These are phyloP conservation scores for Alternaria ethzedia DNA, from an alignment of 2,329 filamentous ascomycete genomes.

Conservation along the genomic window DNA sequence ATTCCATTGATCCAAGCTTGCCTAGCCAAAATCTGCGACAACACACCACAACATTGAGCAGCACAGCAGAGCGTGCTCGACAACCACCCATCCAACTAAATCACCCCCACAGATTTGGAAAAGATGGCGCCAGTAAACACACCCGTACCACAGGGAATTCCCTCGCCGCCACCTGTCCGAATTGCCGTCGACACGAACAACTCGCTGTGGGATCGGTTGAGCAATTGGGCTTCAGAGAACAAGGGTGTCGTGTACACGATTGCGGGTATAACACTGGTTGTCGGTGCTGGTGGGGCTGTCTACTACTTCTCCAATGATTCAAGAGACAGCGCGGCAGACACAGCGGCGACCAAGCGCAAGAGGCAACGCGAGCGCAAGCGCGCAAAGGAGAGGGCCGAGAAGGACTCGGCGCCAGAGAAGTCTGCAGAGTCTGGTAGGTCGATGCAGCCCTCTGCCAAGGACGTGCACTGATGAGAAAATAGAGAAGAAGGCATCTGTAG, in stretches of 20 bases:
- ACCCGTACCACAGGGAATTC: constrained; percentile 34
- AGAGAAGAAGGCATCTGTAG: constrained; percentile 47
- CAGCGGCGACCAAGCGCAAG: constrained; percentile 65
- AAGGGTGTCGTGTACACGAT: constrained; percentile 96
- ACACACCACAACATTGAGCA: constrained; percentile 27
- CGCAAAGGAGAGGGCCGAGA: constrained; percentile 72
- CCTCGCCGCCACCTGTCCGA: constrained; percentile 45
- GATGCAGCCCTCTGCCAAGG: not conserved
- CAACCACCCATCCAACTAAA: constrained; percentile 9
- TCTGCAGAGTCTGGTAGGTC: constrained; percentile 38
- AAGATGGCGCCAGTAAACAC: constrained; percentile 41
- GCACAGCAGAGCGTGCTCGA: not conserved
- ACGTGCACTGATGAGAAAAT: constrained; percentile 32
- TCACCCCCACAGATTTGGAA: constrained; percentile 7
- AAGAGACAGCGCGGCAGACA: constrained; percentile 46
- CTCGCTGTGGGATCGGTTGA: constrained; percentile 86
- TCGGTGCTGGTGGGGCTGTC: constrained; percentile 87
- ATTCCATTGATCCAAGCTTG: constrained; percentile 4
- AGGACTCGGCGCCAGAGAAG: constrained; percentile 55
- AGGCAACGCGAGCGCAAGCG: constrained; percentile 91
- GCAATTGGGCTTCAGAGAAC: constrained; percentile 92
- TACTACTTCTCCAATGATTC: constrained; percentile 77
- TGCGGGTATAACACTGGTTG: constrained; percentile 89
- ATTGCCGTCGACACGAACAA: constrained; percentile 54
- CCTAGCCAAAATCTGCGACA: constrained; percentile 23